phyloP scores from a whole-genome alignment of 1,284 basidiomycete genomes.

The Cutaneotrichosporon cyanovorans region DNA sequence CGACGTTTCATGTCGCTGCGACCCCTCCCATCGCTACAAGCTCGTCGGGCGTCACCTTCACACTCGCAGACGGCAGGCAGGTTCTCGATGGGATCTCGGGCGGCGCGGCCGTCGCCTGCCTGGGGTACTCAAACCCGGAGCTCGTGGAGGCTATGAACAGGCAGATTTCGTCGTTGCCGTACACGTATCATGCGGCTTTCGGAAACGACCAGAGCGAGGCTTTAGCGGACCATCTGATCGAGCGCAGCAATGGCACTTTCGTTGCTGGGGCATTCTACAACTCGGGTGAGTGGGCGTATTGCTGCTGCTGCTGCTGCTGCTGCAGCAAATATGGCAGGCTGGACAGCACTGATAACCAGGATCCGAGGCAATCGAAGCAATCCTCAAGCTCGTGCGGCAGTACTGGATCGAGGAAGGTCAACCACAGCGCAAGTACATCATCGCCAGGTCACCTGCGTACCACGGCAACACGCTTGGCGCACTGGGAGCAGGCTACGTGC shows the following conservation, averaged over 20 bases:
- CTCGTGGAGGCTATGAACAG: conserved; percentile 22
- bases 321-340: no score
- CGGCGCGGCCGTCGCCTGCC: conserved; percentile 71
- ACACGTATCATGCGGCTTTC: conserved; percentile 25
- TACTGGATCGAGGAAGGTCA: conserved; percentile 58
- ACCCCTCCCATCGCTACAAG: conserved; percentile 11
- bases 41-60: conserved; percentile 18
- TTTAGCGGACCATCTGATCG: conserved; percentile 19
- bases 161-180: conserved; percentile 24
- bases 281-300: conserved; percentile 11
- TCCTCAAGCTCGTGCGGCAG: conserved; percentile 30
- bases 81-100: conserved; percentile 48
- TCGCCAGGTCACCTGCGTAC: conserved; percentile 68
- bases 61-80: conserved; percentile 18
- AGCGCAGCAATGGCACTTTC: conserved; percentile 20
- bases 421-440: conserved; percentile 63
- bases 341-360: conserved; percentile 2
- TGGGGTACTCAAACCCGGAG: conserved; percentile 65
- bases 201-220: conserved; percentile 18
- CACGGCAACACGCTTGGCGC: conserved; percentile 70
- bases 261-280: conserved; percentile 28
- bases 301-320: no score
- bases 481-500: conserved; percentile 20
- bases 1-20: conserved; percentile 6
- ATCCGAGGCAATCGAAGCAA: conserved; percentile 31